Evolutionary conservation across 768 basidiomycete genomes (phyloP).

Genomic region (Cyathus striatus): DNA sequence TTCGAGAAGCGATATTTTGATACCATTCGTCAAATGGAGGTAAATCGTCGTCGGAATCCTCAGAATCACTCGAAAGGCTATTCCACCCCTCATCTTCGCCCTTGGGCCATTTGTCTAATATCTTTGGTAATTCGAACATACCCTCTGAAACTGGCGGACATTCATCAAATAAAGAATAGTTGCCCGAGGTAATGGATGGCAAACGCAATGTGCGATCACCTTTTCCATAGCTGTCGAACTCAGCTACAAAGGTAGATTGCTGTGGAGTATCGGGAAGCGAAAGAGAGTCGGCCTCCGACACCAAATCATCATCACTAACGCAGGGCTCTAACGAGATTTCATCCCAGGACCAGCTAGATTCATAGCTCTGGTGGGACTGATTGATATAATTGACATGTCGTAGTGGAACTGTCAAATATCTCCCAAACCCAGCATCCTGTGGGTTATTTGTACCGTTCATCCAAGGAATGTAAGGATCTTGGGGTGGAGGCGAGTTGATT

Average conservation of each 20-base stretch:
- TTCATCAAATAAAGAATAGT: neutral
- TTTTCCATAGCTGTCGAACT: neutral
- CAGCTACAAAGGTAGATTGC: neutral
- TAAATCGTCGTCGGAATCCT: constrained; percentile 33
- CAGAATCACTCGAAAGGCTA: too few species aligned
- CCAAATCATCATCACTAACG: neutral
- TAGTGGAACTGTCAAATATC: constrained; percentile 24
- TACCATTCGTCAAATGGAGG: constrained; percentile 40
- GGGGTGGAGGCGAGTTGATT: constrained; percentile 31
- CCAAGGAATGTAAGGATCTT: constrained; percentile 32
- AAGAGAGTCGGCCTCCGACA: neutral
- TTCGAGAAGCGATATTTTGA: constrained; percentile 16
- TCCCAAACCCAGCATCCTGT: constrained; percentile 30
- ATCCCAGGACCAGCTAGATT: neutral
- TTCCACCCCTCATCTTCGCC: neutral
- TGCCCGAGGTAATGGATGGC: too few species aligned
- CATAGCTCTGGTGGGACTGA: constrained; percentile 1
- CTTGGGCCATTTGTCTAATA: neutral
- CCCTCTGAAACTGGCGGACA: neutral
- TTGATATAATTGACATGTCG: constrained; percentile 19
- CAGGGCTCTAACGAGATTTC: neutral
- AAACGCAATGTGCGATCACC: neutral
- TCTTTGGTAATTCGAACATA: too few species aligned
- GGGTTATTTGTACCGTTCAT: constrained; percentile 27
- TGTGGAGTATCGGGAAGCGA: neutral